These are phyloP conservation scores for Saccharomycopsis guyanensis DNA, from an alignment of 805 yeast species.

Conservation along the genomic window DNA sequence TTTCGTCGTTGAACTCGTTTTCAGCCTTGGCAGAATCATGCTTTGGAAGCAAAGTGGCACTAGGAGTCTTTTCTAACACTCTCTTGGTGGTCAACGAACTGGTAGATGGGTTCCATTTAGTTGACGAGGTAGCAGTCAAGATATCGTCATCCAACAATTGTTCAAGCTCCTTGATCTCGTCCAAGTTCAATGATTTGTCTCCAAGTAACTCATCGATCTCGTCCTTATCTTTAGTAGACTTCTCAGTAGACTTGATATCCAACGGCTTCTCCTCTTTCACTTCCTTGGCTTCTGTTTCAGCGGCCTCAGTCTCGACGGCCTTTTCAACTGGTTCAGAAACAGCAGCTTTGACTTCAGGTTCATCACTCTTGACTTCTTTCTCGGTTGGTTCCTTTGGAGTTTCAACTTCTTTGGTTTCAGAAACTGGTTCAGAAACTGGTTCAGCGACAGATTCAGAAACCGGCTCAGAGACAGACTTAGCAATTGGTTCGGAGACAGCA, in stretches of 20 bases:
- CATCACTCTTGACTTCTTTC: not conserved
- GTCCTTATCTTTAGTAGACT: constrained; percentile 1
- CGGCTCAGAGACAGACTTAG: no score
- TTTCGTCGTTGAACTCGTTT: constrained; percentile 15
- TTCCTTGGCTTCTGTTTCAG: not conserved
- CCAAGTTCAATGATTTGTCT: constrained; percentile 12
- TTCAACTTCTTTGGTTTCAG: no score
- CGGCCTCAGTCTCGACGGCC: not conserved
- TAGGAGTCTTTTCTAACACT: constrained; percentile 14
- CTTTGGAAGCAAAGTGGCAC: constrained; percentile 14
- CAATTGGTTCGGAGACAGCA: no score
- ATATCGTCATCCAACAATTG: constrained; percentile 17
- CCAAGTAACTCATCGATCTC: constrained; percentile 15
- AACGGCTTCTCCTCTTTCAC: constrained; percentile 1
- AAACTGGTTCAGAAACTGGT: no score
- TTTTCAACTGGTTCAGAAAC: not conserved
- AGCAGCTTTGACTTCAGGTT: not conserved
- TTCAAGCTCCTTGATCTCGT: constrained; percentile 20
- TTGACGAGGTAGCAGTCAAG: constrained; percentile 8
- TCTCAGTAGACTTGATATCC: constrained; percentile 2
- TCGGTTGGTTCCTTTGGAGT: no score
- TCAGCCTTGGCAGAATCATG: constrained; percentile 13
- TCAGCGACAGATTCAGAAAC: no score
- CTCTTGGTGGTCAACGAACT: not conserved
- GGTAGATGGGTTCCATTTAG: not conserved